Evolutionary conservation across 306 rosid species (phyloP).

Genomic region (Parietaria judaica): DNA sequence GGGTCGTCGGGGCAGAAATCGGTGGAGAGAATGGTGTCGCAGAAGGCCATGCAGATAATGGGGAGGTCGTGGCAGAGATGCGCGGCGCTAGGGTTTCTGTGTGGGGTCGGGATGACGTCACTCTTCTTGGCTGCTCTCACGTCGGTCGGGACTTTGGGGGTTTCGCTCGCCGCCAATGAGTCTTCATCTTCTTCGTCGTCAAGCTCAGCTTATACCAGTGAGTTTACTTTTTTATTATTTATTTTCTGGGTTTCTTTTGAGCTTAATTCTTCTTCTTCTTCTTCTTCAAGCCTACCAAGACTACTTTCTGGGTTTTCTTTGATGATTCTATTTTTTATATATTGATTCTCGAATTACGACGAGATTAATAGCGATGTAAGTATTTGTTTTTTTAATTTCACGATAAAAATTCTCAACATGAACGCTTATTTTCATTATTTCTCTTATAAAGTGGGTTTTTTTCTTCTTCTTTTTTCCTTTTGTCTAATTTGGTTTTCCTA

Average conservation of each 20-base stretch:
- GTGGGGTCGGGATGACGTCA: slow-evolving; percentile 72
- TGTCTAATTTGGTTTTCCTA: too few species aligned
- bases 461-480: too few species aligned
- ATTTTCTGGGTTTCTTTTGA: not conserved
- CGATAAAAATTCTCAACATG: too few species aligned
- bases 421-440: too few species aligned
- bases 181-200: slow-evolving; percentile 30
- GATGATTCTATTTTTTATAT: too few species aligned
- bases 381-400: too few species aligned
- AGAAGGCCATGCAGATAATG: slow-evolving; percentile 62
- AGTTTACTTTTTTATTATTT: slow-evolving; percentile 23
- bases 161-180: slow-evolving; percentile 38
- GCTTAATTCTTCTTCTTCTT: not conserved
- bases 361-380: too few species aligned
- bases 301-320: too few species aligned
- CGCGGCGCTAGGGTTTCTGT: slow-evolving; percentile 68
- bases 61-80: slow-evolving; percentile 84
- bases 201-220: slow-evolving; percentile 39
- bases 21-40: slow-evolving; percentile 73
- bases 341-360: too few species aligned
- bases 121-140: slow-evolving; percentile 70
- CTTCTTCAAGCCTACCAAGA: too few species aligned
- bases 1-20: slow-evolving; percentile 38
- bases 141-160: slow-evolving; percentile 51
- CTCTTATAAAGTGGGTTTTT: too few species aligned